Percentiles rank a stretch among this genome's conserved stretches.
Evolutionary conservation across 2,329 filamentous ascomycete species (phyloP).

Genomic region (Ophiosphaerella korrae): DNA sequence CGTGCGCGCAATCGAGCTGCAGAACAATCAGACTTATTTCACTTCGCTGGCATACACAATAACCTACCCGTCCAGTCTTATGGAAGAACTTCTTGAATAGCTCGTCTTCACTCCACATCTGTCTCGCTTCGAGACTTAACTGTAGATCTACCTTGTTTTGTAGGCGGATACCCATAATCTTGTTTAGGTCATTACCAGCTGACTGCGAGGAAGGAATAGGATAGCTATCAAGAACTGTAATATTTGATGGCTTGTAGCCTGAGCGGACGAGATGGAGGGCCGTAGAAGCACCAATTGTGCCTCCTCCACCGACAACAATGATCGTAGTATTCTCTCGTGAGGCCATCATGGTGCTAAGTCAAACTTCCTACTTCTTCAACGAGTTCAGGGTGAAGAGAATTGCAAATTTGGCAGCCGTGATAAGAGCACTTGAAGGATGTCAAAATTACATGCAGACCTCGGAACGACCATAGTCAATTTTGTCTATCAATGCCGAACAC

Average conservation of each 20-base stretch:
- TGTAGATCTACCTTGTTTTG: constrained; percentile 49
- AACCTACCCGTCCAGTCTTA: constrained; percentile 46
- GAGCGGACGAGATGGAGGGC: constrained; percentile 57
- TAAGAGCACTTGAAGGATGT: constrained; percentile 9
- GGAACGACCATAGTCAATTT: constrained; percentile 9
- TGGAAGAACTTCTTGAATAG: constrained; percentile 56
- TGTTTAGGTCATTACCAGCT: constrained; percentile 59
- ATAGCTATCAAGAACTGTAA: constrained; percentile 56
- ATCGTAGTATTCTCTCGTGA: constrained; percentile 28
- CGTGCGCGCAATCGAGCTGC: constrained; percentile 39
- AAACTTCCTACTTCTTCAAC: not conserved
- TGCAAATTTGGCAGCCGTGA: constrained; percentile 3
- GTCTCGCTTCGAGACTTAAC: constrained; percentile 37
- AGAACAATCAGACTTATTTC: constrained; percentile 5
- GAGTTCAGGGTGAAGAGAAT: no score
- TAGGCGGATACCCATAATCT: constrained; percentile 50
- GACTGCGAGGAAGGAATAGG: constrained; percentile 54
- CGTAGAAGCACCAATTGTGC: constrained; percentile 60
- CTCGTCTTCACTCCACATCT: constrained; percentile 53
- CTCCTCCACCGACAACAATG: constrained; percentile 57
- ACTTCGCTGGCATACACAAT: not conserved
- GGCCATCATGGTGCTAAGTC: constrained; percentile 14
- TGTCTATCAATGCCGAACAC: constrained; percentile 17
- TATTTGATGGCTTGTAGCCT: constrained; percentile 53
- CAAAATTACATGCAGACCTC: constrained; percentile 3